Evolutionary conservation across 306 rosid species (phyloP).

Genomic region (Cicer judaicum): DNA sequence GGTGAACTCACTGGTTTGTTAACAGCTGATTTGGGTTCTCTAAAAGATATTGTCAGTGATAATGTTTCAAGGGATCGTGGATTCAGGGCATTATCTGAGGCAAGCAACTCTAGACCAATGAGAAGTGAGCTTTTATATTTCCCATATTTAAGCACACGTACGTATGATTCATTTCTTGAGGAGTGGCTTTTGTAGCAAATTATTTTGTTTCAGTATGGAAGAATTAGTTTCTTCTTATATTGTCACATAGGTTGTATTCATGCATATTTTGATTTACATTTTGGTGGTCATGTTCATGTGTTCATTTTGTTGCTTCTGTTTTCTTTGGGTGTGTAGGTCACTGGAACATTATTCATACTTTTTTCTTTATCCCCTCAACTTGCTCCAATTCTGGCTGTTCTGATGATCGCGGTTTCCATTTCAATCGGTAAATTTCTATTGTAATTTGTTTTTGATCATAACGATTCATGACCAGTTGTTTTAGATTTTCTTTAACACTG

Average conservation of each 20-base stretch:
- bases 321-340: constrained; percentile 62
- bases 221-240: constrained; percentile 34
- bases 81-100: constrained; percentile 98
- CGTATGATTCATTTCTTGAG: constrained; percentile 44
- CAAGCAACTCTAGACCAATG: constrained; percentile 94
- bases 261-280: constrained; percentile 37
- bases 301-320: constrained; percentile 33
- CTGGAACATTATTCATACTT: constrained; percentile 81
- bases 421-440: constrained; percentile 68
- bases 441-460: constrained; percentile 32
- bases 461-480: constrained; percentile 22
- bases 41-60: constrained; percentile 76
- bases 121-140: constrained; percentile 94
- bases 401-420: constrained; percentile 76
- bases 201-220: constrained; percentile 21
- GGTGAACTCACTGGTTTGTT: constrained; percentile 92
- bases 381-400: constrained; percentile 82
- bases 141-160: constrained; percentile 61
- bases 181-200: constrained; percentile 18
- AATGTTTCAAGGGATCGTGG: constrained; percentile 95
- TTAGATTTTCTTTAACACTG: constrained; percentile 24
- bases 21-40: constrained; percentile 90
- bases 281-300: constrained; percentile 36
- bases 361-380: constrained; percentile 89
- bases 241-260: constrained; percentile 16